Conservation (phyloP, 2,329 filamentous ascomycete genomes). For the Iodosphaeria phyllophila region DNA sequence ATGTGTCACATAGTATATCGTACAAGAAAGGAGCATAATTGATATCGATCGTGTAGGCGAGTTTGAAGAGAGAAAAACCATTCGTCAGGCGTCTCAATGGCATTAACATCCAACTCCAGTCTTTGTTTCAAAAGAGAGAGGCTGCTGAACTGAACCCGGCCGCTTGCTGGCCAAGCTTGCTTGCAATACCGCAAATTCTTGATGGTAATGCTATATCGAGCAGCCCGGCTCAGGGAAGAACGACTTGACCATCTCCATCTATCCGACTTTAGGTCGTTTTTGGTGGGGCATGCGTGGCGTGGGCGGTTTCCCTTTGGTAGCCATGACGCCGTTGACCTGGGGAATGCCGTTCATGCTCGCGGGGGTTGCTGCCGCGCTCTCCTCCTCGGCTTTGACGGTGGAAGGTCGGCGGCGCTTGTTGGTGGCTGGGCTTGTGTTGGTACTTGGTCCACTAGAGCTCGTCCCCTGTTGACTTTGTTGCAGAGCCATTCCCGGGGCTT, state of each 20-base stretch:
- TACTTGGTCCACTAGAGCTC: constrained; percentile 44
- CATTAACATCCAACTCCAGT: too few species aligned
- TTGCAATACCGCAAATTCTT: too few species aligned
- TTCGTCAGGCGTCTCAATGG: too few species aligned
- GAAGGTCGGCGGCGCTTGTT: constrained; percentile 40
- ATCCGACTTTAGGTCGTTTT: constrained; percentile 29
- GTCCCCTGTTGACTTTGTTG: constrained; percentile 52
- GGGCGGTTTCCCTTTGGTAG: constrained; percentile 30
- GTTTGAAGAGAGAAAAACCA: too few species aligned
- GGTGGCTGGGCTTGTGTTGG: constrained; percentile 44
- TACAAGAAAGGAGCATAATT: too few species aligned
- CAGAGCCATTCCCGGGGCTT: constrained; percentile 45
- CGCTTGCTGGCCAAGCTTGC: too few species aligned
- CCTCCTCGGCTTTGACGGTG: constrained; percentile 37
- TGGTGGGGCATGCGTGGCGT: constrained; percentile 37
- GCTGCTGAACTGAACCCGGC: too few species aligned
- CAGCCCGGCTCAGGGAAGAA: too few species aligned
- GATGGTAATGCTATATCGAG: too few species aligned
- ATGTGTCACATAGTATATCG: too few species aligned
- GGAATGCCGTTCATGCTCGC: constrained; percentile 16
- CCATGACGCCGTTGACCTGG: constrained; percentile 31
- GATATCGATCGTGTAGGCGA: too few species aligned
- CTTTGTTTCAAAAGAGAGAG: too few species aligned
- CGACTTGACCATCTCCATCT: constrained; percentile 1
- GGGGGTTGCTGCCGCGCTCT: constrained; percentile 30